Base-by-base conservation (phyloP, 2,329 filamentous ascomycete genomes). In the Clarireedia monteithiana region DNA sequence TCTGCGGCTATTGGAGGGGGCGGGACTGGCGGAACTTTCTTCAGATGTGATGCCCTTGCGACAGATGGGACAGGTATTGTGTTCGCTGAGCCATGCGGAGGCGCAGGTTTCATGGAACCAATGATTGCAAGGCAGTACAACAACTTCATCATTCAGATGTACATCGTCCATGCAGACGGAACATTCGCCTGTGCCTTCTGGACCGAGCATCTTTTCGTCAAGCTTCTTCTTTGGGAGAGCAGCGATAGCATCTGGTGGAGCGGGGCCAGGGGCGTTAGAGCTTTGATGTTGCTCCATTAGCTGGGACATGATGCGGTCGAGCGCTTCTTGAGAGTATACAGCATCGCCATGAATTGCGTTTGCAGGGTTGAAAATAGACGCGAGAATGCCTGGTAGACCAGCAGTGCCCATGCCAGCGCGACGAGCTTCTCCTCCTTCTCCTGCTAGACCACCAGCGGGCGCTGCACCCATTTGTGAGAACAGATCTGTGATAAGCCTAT, bases 141-240 rank as follows among this genome's bases (percentile, higher is more conserved):
- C 81, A 5, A 92, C 89, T 67, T 88, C 83, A 30, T 88, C 84
- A 10, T 84, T 87, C 38, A 88, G 67, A 26, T 82, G 78, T 59
- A 95, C 85, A 27, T 88, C 82, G 55, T 96, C 91, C 75, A 97
- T 95, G 72, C 94, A 99, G 57, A 99, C 96, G 38, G 89, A 91
- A 70, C 94, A 99, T 67, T 96, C 91, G 44, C 84, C 86, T 57
- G 86, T 88, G 5, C 74, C 72, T 53, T 83, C 81, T 0, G 74
- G 68, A 1, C 77, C 79, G 5, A 95, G 75, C 80, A 95, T 85
- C 44, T 85, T 79, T 56, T 80, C 74, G 50, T 89, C 82, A 2
- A 94, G 75, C 45, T 81, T 81, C 62, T 85, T 86, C 63, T 85
- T 86, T 7, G 89, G 82, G 5, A 99, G 74, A 3, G 81, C 78